A percentile compares a stretch with the other conserved stretches of the same genome.
phyloP scores from a whole-genome alignment of 495 filamentous ascomycete species.

The Aspergillus sparsus region DNA sequence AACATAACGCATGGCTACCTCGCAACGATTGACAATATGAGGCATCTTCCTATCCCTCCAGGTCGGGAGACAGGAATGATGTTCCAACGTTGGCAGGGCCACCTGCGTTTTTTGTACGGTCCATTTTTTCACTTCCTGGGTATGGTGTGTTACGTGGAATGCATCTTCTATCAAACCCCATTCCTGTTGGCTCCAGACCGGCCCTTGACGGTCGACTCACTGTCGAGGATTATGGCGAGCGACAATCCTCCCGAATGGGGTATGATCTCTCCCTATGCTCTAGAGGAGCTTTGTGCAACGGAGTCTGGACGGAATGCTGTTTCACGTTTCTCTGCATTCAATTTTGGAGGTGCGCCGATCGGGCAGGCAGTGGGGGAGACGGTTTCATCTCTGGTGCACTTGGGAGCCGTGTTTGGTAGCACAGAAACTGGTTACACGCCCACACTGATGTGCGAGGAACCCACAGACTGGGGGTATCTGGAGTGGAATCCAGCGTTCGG shows the following conservation, averaged over 20 bases:
- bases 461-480: constrained; percentile 52
- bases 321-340: background rate
- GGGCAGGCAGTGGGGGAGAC: background rate
- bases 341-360: constrained; percentile 10
- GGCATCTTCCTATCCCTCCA: constrained; percentile 29
- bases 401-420: constrained; percentile 11
- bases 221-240: constrained; percentile 9
- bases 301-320: background rate
- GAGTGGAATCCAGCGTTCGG: constrained; percentile 47
- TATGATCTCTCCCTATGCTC: background rate
- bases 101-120: background rate
- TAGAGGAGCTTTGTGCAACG: constrained; percentile 8
- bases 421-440: constrained; percentile 10
- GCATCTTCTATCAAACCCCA: constrained; percentile 17
- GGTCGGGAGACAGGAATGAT: constrained; percentile 1
- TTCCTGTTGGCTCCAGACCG: constrained; percentile 18
- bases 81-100: background rate
- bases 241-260: constrained; percentile 2
- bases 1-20: constrained; percentile 47
- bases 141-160: constrained; percentile 11
- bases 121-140: constrained; percentile 23
- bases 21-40: constrained; percentile 39
- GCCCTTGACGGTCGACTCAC: constrained; percentile 9
- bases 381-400: background rate
- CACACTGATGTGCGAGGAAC: constrained; percentile 34